Base-by-base conservation (phyloP, 495 filamentous ascomycete species). In the Neurospora cerealis region DNA sequence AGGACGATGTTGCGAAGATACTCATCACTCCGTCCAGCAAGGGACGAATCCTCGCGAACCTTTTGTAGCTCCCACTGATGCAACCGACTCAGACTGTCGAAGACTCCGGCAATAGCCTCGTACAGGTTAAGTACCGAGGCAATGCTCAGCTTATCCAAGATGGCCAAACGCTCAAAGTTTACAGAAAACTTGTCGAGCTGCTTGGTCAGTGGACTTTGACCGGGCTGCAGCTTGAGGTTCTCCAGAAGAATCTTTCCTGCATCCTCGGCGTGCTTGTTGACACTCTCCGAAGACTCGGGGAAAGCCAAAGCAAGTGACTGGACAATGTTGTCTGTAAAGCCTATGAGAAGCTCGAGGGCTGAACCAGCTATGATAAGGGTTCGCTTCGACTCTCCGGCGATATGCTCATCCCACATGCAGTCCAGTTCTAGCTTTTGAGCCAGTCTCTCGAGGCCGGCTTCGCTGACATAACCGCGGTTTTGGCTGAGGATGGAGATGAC, bases 51-150 rank as follows among this genome's bases (percentile, higher is more conserved):
- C 70, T 85, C 80, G 66, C 88, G 86, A 9, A 90, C 76, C 71
- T 87, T 89, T 78, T 89, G 88, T 69, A 90, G 80, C 77, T 95
- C 92, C 80, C 90, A 88, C 75, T 90, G 80, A 82, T 92, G 89
- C 75, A 96, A 76, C 73, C 81, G 87, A 28, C 83, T 79, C 38
- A 95, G 80, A 74, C 90, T 92, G 69, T 85, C 86, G 79, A 90
- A 91, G 6, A 99, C 85, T 8, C 94, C 94, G 39, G 92, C 92
- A 19, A 98, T 86, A 7, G 94, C 96, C 81, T 96, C 93, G 79
- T 94, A 93, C 80, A 96, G 94, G 76, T 95, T 96, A 11, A 97
- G 85, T 28, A 88, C 88, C 40, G 90, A 91, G 8, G 83, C 83
- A 28, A 85, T 82, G 80, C 95, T 95, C 74, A 97, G 85, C 76